phyloP scores from a whole-genome alignment of 2,329 filamentous ascomycete species.

The Nemania sp. region DNA sequence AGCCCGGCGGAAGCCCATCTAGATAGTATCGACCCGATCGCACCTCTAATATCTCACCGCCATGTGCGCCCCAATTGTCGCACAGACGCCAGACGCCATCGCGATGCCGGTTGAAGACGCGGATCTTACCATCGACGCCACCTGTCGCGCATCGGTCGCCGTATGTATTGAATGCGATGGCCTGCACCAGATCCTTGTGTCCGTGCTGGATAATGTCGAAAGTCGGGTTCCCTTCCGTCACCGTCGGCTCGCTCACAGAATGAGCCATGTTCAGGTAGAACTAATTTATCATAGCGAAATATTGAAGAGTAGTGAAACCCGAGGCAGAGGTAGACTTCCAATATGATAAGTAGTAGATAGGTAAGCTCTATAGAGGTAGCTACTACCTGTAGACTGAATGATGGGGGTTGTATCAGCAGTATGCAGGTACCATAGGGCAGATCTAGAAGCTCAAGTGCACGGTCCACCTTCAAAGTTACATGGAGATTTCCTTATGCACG shows the following conservation, averaged over 20 bases:
- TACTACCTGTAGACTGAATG: too few species aligned
- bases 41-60: slow-evolving; percentile 90
- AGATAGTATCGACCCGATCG: slow-evolving; percentile 46
- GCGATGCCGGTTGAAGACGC: slow-evolving; percentile 87
- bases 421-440: too few species aligned
- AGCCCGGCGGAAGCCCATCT: background rate
- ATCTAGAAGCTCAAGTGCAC: too few species aligned
- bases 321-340: background rate
- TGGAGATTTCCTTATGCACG: too few species aligned
- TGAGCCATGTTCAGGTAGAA: slow-evolving; percentile 41
- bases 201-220: slow-evolving; percentile 77
- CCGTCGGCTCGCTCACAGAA: slow-evolving; percentile 40
- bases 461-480: too few species aligned
- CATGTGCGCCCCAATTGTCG: slow-evolving; percentile 91
- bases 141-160: slow-evolving; percentile 92
- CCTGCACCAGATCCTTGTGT: slow-evolving; percentile 83
- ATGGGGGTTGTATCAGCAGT: too few species aligned
- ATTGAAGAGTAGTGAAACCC: background rate
- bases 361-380: too few species aligned
- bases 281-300: slow-evolving; percentile 34
- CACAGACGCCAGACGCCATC: slow-evolving; percentile 82
- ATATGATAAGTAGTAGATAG: too few species aligned
- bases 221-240: slow-evolving; percentile 56
- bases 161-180: slow-evolving; percentile 91
- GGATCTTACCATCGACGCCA: slow-evolving; percentile 91